Conservation (phyloP, 2,329 filamentous ascomycete genomes). For the Lasiodiplodia hormozganensis region DNA sequence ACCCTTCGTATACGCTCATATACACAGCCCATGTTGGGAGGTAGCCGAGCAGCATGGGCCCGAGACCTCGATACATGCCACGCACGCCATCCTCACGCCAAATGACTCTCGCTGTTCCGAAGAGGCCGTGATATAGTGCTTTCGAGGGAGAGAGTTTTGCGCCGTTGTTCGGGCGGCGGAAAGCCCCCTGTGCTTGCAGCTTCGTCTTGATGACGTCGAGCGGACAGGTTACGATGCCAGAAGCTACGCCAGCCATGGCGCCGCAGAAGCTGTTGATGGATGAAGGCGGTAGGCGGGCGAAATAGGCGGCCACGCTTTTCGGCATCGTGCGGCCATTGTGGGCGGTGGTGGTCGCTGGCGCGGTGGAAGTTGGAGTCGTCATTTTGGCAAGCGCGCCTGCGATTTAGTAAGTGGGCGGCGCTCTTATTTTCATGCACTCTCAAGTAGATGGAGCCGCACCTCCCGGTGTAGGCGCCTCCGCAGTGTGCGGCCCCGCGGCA, state of each 20-base stretch:
- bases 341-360: slow-evolving; percentile 19
- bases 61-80: slow-evolving; percentile 91
- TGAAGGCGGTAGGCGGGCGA: slow-evolving; percentile 58
- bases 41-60: slow-evolving; percentile 94
- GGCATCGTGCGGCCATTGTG: slow-evolving; percentile 16
- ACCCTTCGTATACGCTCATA: slow-evolving; percentile 93
- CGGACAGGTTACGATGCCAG: slow-evolving; percentile 92
- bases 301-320: neutral
- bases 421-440: slow-evolving; percentile 5
- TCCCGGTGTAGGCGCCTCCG: slow-evolving; percentile 29
- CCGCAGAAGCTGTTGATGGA: slow-evolving; percentile 84
- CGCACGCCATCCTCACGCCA: slow-evolving; percentile 86
- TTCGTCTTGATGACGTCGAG: slow-evolving; percentile 99
- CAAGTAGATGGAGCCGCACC: slow-evolving; percentile 27
- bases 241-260: slow-evolving; percentile 88
- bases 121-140: slow-evolving; percentile 78
- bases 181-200: slow-evolving; percentile 91
- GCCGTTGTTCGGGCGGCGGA: slow-evolving; percentile 62
- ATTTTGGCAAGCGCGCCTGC: slow-evolving; percentile 28
- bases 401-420: slow-evolving; percentile 12
- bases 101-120: slow-evolving; percentile 86
- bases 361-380: slow-evolving; percentile 28
- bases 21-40: slow-evolving; percentile 98
- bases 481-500: slow-evolving; percentile 30
- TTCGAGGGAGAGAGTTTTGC: slow-evolving; percentile 52